These are phyloP conservation scores for Suhomyces prunicola DNA, from an alignment of 805 yeast species.

Conservation along the genomic window DNA sequence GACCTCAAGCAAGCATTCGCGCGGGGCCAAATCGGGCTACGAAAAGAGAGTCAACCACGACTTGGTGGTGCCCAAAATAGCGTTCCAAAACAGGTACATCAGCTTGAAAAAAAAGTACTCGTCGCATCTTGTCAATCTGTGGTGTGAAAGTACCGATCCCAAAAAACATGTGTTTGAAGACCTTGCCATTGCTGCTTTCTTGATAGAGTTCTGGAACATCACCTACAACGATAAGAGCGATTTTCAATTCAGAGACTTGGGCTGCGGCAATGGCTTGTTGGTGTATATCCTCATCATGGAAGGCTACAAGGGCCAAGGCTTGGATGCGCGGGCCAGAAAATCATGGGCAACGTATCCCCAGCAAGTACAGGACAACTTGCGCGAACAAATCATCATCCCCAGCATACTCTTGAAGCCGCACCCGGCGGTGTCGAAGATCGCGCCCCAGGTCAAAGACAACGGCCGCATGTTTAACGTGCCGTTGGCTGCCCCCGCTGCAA, in stretches of 20 bases:
- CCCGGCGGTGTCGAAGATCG: slow-evolving; percentile 52
- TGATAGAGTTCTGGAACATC: slow-evolving; percentile 79
- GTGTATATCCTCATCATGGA: slow-evolving; percentile 73
- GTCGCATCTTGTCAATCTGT: slow-evolving; percentile 64
- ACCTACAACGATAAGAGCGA: slow-evolving; percentile 36
- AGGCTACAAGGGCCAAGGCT: slow-evolving; percentile 79
- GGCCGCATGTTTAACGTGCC: slow-evolving; percentile 56
- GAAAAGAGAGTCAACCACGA: slow-evolving; percentile 88
- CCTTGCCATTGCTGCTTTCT: slow-evolving; percentile 89
- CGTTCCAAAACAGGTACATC: slow-evolving; percentile 80
- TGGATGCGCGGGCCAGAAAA: slow-evolving; percentile 86
- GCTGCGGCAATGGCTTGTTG: slow-evolving; percentile 91
- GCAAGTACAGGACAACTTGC: slow-evolving; percentile 53
- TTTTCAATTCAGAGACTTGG: slow-evolving; percentile 81
- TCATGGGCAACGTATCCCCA: slow-evolving; percentile 80
- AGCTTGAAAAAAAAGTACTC: slow-evolving; percentile 81
- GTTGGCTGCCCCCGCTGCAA: slow-evolving; percentile 9
- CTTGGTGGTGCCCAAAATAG: slow-evolving; percentile 73
- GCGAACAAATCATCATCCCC: slow-evolving; percentile 85
- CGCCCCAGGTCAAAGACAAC: slow-evolving; percentile 57
- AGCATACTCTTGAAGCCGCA: slow-evolving; percentile 65
- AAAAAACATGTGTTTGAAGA: slow-evolving; percentile 95
- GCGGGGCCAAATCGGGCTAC: slow-evolving; percentile 81
- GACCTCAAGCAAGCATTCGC: slow-evolving; percentile 80
- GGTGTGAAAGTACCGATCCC: slow-evolving; percentile 96